These are phyloP conservation scores for Musa beccarii DNA, from an alignment of 176 grass and related monocot species.

Conservation along the genomic window DNA sequence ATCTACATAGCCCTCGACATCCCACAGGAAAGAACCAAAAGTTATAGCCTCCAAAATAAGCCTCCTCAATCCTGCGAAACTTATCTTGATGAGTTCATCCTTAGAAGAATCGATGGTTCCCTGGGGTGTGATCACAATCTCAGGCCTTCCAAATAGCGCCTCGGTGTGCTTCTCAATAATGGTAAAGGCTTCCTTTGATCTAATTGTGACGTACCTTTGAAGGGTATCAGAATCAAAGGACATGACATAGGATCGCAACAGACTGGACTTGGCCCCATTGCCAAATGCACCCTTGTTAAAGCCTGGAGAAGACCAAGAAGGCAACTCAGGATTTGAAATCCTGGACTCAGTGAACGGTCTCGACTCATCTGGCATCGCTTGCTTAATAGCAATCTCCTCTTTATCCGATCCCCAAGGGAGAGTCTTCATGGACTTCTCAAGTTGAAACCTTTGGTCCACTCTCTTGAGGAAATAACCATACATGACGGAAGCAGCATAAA, in stretches of 20 bases:
- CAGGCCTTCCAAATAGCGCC: conserved; percentile 79
- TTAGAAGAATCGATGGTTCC: conserved; percentile 72
- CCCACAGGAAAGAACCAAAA: conserved; percentile 90
- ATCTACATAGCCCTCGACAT: conserved; percentile 76
- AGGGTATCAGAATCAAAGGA: conserved; percentile 77
- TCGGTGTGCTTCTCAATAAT: conserved; percentile 90
- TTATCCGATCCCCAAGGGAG: conserved; percentile 63
- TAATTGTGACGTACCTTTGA: conserved; percentile 59
- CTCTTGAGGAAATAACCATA: conserved; percentile 93
- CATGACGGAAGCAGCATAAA: conserved; percentile 91
- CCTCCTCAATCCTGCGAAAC: conserved; percentile 61
- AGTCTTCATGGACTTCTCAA: conserved; percentile 73
- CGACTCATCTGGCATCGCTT: conserved; percentile 40
- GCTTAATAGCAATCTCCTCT: conserved; percentile 36
- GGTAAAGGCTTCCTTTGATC: conserved; percentile 81
- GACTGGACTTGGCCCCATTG: conserved; percentile 53
- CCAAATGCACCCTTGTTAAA: conserved; percentile 27
- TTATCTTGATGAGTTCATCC: conserved; percentile 71
- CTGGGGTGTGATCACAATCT: conserved; percentile 66
- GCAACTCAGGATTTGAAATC: conserved; percentile 38
- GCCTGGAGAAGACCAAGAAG: conserved; percentile 35
- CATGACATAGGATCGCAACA: conserved; percentile 76
- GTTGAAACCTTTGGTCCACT: conserved; percentile 88
- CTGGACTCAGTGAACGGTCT: conserved; percentile 27
- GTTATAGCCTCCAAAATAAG: conserved; percentile 80